These are phyloP conservation scores for Quillaja saponaria DNA, from an alignment of 306 rosid species.

Conservation along the genomic window DNA sequence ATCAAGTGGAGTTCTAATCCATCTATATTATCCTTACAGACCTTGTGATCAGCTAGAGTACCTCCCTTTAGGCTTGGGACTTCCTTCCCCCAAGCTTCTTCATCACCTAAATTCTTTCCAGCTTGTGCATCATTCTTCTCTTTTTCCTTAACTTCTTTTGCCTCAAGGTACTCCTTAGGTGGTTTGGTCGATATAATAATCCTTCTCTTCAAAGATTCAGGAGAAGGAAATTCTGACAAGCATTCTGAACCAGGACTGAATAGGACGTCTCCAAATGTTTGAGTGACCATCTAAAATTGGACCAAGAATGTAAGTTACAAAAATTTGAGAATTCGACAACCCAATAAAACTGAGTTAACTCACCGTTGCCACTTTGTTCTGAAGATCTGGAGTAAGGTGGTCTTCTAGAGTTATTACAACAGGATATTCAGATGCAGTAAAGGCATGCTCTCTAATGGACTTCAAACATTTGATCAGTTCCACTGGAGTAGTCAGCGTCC, in stretches of 20 bases:
- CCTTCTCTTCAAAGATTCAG: constrained; percentile 73
- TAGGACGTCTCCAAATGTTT: constrained; percentile 75
- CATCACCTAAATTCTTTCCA: constrained; percentile 49
- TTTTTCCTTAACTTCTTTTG: constrained; percentile 56
- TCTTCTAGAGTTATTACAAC: constrained; percentile 93
- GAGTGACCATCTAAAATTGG: constrained; percentile 67
- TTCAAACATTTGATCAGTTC: constrained; percentile 81
- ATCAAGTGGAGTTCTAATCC: constrained; percentile 23
- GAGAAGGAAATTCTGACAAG: constrained; percentile 87
- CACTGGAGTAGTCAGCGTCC: constrained; percentile 96
- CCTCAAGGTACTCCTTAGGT: constrained; percentile 89
- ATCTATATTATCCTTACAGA: constrained; percentile 28
- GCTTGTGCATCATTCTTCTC: constrained; percentile 43
- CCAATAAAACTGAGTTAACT: constrained; percentile 20
- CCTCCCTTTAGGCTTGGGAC: constrained; percentile 52
- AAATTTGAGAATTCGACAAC: constrained; percentile 13
- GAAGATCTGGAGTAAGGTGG: constrained; percentile 91
- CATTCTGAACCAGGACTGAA: constrained; percentile 67
- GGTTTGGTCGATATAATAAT: constrained; percentile 96
- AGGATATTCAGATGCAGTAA: constrained; percentile 81
- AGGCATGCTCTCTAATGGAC: constrained; percentile 82
- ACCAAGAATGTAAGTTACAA: constrained; percentile 28
- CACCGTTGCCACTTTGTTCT: constrained; percentile 91
- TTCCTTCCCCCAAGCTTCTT: constrained; percentile 89
- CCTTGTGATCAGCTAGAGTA: constrained; percentile 57